Conservation (phyloP, 345 rosid species). For the Alliaria petiolata region DNA sequence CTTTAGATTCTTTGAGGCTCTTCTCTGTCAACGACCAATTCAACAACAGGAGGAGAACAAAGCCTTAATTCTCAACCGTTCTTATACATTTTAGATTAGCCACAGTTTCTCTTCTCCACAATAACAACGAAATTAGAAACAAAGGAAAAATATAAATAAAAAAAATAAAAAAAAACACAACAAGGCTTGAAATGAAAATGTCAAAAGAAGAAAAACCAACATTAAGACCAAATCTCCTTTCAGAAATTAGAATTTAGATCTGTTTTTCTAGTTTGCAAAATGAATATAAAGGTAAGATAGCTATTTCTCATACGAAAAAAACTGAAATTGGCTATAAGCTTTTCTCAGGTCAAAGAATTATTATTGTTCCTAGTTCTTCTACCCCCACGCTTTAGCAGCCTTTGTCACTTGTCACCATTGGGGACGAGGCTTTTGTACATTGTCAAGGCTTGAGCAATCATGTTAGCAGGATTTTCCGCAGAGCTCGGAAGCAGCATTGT, state of each 20-base stretch:
- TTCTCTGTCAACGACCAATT: conserved; percentile 26
- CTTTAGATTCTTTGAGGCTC: conserved; percentile 20
- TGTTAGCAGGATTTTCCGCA: conserved; percentile 57
- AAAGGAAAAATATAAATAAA: no score
- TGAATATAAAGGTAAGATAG: background rate
- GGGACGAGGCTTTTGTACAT: conserved; percentile 74
- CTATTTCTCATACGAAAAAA: no score
- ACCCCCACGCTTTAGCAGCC: no score
- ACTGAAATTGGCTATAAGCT: no score
- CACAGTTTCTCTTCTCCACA: conserved; percentile 5
- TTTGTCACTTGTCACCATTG: background rate
- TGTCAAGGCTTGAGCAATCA: conserved; percentile 72
- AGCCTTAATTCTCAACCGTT: conserved; percentile 10
- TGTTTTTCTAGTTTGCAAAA: background rate
- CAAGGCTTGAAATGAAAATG: background rate
- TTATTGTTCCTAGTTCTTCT: background rate
- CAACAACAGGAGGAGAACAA: background rate
- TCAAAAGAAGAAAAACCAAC: background rate
- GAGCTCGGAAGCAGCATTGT: conserved; percentile 86
- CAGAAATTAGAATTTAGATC: background rate
- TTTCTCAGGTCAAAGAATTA: background rate
- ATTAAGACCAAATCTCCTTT: background rate
- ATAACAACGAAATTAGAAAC: background rate
- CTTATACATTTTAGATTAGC: background rate
- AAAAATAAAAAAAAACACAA: background rate